Base-by-base conservation (phyloP, 345 rosid genomes). In the Populus simonii region DNA sequence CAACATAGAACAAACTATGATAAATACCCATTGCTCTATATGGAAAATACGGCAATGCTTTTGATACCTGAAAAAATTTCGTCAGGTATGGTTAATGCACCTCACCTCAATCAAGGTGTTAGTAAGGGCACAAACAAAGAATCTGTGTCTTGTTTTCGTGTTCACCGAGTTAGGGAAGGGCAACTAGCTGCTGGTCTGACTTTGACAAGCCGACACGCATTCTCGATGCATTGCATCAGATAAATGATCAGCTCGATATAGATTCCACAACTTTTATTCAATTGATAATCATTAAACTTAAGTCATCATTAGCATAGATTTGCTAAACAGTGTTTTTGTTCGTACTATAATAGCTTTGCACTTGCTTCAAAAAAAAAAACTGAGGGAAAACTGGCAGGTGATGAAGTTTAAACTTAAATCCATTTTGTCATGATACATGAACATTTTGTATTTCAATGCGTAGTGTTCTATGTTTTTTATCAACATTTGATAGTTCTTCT, bases 361-460 rank as follows among this genome's bases (percentile, higher is more conserved):
- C 8, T 7, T 27, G 6, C 1, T 33, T 35, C 17, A 2, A 10
- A 4, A 49, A 45, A 9, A 25, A 73, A 5, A 8, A 5, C 36
- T 0, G 63, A 3, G 29, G 29, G 65, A 23, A 23, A 23, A 10
- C 13, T 43, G 3, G 27, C 22, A 11, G 18, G 18, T 68, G 16
- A 68, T 20, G 71, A 67, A 8, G 27, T 12, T 13, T 35, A 6
- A 4, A 65, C 20, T 17, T 20, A 3, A 38, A 43, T 2, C 12
- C 5, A 68, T 31, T 1, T 18, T 69, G 79, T 87, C 67, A 85
- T 61, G 82, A 89, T 67, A 89, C 88, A 83, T 96, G 97, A 80
- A 89, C 83, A 79, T 96, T 96, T 81, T 92, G 93, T 33, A 93
- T 96, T 70, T 93, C 98, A 55, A 86, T 84, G 86, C 78, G 92